Evolutionary conservation across 257 asterid genomes (phyloP).

Genomic region (Solanum clarkiae): DNA sequence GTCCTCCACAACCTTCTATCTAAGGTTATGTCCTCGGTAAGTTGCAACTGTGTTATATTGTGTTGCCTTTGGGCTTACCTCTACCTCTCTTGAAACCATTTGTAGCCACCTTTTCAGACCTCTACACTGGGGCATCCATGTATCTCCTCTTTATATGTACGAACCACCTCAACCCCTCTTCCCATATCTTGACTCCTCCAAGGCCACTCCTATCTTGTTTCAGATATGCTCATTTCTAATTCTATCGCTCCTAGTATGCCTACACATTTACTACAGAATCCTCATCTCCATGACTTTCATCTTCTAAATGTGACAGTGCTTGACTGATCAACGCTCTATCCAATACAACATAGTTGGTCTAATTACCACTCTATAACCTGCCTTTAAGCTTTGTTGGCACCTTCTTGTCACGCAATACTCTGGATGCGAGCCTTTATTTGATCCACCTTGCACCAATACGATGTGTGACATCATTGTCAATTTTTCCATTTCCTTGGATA

Average conservation of each 20-base stretch:
- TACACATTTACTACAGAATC: not conserved
- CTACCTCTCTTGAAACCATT: not conserved
- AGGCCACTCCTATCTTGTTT: not conserved
- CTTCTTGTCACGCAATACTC: not conserved
- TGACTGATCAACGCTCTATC: not conserved
- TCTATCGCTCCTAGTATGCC: not conserved
- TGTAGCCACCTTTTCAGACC: not conserved
- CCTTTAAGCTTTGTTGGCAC: not conserved
- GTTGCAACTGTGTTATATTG: not conserved
- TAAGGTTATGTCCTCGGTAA: not conserved
- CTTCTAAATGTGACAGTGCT: not conserved
- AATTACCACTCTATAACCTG: not conserved
- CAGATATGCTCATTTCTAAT: not conserved
- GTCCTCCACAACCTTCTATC: not conserved
- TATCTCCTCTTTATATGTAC: not conserved
- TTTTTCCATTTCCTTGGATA: not conserved
- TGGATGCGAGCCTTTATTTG: not conserved
- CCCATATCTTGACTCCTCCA: not conserved
- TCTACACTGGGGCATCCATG: not conserved
- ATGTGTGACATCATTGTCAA: not conserved
- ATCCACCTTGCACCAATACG: not conserved
- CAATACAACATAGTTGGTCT: not conserved
- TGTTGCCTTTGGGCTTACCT: not conserved
- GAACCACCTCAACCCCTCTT: not conserved
- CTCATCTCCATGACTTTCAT: not conserved